These are phyloP conservation scores for Gossypium arboreum DNA, from an alignment of 345 rosid species.

Conservation along the genomic window DNA sequence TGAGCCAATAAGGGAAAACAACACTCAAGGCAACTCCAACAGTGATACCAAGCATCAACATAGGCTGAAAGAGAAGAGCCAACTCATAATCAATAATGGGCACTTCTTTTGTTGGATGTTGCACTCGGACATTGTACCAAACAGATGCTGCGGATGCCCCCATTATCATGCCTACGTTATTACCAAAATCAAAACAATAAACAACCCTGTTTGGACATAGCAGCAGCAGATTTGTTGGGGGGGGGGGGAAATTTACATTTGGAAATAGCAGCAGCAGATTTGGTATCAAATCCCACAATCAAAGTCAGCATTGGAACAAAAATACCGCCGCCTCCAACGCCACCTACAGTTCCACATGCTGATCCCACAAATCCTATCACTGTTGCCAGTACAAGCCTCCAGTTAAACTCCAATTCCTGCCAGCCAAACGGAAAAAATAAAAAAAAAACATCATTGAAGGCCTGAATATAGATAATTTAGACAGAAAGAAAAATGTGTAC, in stretches of 20 bases:
- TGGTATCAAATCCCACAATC: conserved; percentile 85
- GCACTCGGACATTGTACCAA: conserved; percentile 81
- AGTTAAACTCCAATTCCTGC: conserved; percentile 64
- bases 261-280: conserved; percentile 95
- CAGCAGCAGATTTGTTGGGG: too few relatives aligned
- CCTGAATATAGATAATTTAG: background rate
- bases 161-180: conserved; percentile 84
- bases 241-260: conserved; percentile 46
- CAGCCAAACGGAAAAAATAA: background rate
- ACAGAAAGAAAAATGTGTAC: background rate
- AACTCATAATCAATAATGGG: conserved; percentile 91
- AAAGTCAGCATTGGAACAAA: conserved; percentile 96
- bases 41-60: conserved; percentile 92
- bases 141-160: conserved; percentile 91
- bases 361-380: conserved; percentile 85
- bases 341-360: conserved; percentile 93
- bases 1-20: conserved; percentile 94
- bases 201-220: too few relatives aligned
- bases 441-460: background rate
- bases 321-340: conserved; percentile 96
- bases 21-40: conserved; percentile 88
- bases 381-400: conserved; percentile 70
- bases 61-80: conserved; percentile 88
- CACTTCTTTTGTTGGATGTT: conserved; percentile 80
- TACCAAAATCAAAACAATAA: background rate